Conservation (phyloP, 345 rosid species). For the Lepidium sativum region DNA sequence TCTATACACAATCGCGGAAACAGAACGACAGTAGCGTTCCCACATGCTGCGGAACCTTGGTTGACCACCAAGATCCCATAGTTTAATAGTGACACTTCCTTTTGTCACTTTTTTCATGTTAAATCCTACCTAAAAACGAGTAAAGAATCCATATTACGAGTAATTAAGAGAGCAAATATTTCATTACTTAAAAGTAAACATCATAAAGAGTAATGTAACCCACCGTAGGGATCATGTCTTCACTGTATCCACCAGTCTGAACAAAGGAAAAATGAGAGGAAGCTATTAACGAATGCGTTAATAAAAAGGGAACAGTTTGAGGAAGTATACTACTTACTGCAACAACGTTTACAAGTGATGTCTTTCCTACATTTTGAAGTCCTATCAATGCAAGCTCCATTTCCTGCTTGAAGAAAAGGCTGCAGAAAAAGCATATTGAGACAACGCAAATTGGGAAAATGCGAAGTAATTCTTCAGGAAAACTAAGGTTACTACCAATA, state of each 20-base stretch:
- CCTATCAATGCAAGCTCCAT: constrained; percentile 88
- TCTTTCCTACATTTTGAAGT: constrained; percentile 83
- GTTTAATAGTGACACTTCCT: constrained; percentile 86
- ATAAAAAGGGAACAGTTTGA: neutral
- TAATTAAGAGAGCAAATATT: neutral
- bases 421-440: constrained; percentile 25
- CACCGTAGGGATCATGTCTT: constrained; percentile 90
- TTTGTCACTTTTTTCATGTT: constrained; percentile 96
- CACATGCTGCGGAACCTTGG: constrained; percentile 97
- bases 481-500: neutral
- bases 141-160: neutral
- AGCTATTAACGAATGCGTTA: constrained; percentile 9
- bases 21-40: constrained; percentile 91
- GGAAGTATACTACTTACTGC: constrained; percentile 50
- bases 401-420: constrained; percentile 82
- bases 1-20: constrained; percentile 77
- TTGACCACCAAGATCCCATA: constrained; percentile 97
- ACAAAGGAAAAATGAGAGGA: constrained; percentile 19
- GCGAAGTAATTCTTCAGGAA: neutral
- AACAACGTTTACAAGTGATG: constrained; percentile 74
- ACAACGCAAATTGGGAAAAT: neutral
- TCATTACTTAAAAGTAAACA: neutral
- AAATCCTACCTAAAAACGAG: constrained; percentile 65
- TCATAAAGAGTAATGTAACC: constrained; percentile 14
- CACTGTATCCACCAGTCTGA: constrained; percentile 85